Conservation (phyloP, 768 basidiomycete species). For the Neoboletus subvelutipes region DNA sequence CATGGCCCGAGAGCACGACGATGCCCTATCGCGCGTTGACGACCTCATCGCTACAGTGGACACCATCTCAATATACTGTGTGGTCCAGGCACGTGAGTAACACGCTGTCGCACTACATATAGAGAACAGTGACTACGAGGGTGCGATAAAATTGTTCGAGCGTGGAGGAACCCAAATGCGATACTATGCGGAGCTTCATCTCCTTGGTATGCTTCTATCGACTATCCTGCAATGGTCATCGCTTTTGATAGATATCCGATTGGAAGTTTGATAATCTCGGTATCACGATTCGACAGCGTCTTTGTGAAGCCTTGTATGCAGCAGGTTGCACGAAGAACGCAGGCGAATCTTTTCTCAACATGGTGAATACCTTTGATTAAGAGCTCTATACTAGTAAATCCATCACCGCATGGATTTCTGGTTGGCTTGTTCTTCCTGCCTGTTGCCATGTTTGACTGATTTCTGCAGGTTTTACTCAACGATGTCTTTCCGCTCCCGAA, state of each 20-base stretch:
- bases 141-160: not conserved
- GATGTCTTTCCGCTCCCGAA: too few species aligned
- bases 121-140: not conserved
- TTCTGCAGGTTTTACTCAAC: too few species aligned
- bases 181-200: not conserved
- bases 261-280: not conserved
- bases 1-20: not conserved
- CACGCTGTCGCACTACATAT: too few species aligned
- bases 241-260: not conserved
- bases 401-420: too few species aligned
- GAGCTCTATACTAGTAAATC: too few species aligned
- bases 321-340: not conserved
- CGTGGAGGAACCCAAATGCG: not conserved
- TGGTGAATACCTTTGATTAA: too few species aligned
- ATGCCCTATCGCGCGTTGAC: not conserved
- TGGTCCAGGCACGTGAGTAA: conserved; percentile 1
- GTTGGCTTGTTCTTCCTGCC: too few species aligned
- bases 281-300: not conserved
- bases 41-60: not conserved
- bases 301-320: not conserved
- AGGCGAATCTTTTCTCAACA: not conserved
- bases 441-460: too few species aligned
- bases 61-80: not conserved
- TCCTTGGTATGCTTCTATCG: not conserved
- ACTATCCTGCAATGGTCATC: not conserved